Evolutionary conservation across 495 filamentous ascomycete genomes (phyloP).

Genomic region (Penicillium subrubescens): DNA sequence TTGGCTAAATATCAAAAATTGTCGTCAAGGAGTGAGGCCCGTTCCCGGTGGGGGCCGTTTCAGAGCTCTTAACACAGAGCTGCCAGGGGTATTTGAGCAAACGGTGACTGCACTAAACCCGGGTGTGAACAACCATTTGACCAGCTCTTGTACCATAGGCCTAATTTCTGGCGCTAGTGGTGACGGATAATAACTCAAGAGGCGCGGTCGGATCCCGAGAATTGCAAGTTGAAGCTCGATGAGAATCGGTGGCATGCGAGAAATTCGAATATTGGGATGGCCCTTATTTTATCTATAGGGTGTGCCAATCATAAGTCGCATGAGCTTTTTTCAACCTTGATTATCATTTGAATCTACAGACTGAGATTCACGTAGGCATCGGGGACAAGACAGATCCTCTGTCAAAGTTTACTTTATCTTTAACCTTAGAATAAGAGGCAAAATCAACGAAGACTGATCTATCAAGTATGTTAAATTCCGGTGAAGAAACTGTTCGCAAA

Average conservation of each 20-base stretch:
- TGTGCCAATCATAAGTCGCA: no score
- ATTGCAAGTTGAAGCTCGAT: no score
- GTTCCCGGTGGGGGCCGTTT: not conserved
- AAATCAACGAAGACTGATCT: not conserved
- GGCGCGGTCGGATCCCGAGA: not conserved
- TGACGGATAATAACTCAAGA: not conserved
- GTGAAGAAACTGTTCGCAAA: not conserved
- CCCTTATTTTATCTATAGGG: no score
- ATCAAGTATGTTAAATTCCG: not conserved
- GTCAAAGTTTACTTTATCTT: no score
- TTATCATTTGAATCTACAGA: no score
- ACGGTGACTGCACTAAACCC: not conserved
- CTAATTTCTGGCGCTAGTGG: not conserved
- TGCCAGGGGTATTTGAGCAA: not conserved
- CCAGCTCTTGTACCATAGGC: not conserved
- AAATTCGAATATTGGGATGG: no score
- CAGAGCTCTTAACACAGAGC: not conserved
- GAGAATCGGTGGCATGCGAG: no score
- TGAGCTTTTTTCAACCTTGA: no score
- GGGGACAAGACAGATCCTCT: no score
- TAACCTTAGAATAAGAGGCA: no score
- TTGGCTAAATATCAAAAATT: not conserved
- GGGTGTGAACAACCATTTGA: not conserved
- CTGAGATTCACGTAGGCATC: no score
- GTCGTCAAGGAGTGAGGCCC: not conserved